Conservation (phyloP, 1,284 basidiomycete genomes). For the Mrakiaceae sp. region DNA sequence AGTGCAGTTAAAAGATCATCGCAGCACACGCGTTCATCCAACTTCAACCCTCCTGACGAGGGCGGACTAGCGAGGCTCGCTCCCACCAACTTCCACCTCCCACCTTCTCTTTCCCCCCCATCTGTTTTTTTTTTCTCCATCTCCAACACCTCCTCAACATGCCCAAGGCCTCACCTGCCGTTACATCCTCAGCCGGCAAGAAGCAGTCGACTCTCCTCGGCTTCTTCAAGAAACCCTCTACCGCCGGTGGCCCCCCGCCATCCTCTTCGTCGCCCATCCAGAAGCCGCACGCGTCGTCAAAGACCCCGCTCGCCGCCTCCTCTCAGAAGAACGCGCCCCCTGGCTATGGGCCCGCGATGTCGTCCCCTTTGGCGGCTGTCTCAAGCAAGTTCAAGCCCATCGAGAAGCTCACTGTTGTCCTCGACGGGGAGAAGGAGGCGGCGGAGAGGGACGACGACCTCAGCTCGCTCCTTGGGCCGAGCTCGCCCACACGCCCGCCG, state of each 20-base stretch:
- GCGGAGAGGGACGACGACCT: constrained; percentile 21
- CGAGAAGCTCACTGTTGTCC: neutral
- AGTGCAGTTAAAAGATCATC: no score
- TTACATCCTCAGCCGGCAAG: neutral
- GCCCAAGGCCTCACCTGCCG: neutral
- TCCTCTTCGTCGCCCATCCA: constrained; percentile 15
- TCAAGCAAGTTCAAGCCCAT: neutral
- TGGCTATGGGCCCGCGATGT: constrained; percentile 18
- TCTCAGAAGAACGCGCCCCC: constrained; percentile 20
- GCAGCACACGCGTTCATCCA: no score
- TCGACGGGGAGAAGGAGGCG: constrained; percentile 14
- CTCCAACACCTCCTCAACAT: neutral
- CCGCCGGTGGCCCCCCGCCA: constrained; percentile 18
- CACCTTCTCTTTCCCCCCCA: neutral
- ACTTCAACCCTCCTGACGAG: no score
- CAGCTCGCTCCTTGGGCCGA: constrained; percentile 22
- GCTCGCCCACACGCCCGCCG: constrained; percentile 15
- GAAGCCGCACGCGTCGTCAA: constrained; percentile 9
- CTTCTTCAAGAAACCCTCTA: constrained; percentile 33
- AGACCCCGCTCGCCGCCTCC: constrained; percentile 7
- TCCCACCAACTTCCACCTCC: neutral
- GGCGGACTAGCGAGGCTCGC: no score
- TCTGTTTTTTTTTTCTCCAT: neutral
- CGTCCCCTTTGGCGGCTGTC: constrained; percentile 17
- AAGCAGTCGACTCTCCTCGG: constrained; percentile 35